Evolutionary conservation across 2,329 filamentous ascomycete species (phyloP), one percentile per base, ranked within the genome.

Genomic region (Neofusicoccum sp.): DNA sequence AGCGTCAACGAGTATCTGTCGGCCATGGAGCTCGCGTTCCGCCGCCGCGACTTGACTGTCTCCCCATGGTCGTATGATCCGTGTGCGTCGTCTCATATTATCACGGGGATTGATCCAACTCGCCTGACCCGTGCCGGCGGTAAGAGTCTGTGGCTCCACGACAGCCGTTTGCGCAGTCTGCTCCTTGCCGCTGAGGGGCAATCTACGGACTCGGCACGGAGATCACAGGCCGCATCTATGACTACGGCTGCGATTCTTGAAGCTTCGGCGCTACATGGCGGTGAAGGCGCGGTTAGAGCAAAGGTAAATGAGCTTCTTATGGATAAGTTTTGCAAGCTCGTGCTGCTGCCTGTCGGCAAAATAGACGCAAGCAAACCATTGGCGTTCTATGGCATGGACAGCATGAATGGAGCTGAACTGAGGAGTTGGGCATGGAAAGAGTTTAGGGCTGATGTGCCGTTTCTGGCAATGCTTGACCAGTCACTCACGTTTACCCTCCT

Each of bases 1-100:
- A 81, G 80, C 3, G 82, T 84, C 67, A 72, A 75, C 4, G 80
- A 82, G 58, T 66, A 84, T 14, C 80, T 83, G 64, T 77, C 81
- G 64, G 77, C 80, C 71, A 80, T 84, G 62, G 72, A 81, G 7
- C 6, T 24, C 8, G 43, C 43, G 4, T 26, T 45, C 20, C 20
- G 41, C 41, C 20, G 43, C 24, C 11, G 24, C 9, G 9, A 45
- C 43, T 38, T 30, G 49, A 54, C 28, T 20, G n/a, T 7, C 64
- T 65, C 36, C 65, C 65, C 48, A 64, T 61, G 6, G 64, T 68
- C 47, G 20, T 20, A 20, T 20, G 20, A 20, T 20, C 20, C 20
- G 20, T 20, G 20, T 20, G 20, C 20, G 20, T 20, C 20, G 20
- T 20, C 20, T 20, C 20, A 20, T 20, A 20, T 20, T 20, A 2